phyloP scores from a whole-genome alignment of 176 grass and related monocot genomes.

The Aechmea fasciata region DNA sequence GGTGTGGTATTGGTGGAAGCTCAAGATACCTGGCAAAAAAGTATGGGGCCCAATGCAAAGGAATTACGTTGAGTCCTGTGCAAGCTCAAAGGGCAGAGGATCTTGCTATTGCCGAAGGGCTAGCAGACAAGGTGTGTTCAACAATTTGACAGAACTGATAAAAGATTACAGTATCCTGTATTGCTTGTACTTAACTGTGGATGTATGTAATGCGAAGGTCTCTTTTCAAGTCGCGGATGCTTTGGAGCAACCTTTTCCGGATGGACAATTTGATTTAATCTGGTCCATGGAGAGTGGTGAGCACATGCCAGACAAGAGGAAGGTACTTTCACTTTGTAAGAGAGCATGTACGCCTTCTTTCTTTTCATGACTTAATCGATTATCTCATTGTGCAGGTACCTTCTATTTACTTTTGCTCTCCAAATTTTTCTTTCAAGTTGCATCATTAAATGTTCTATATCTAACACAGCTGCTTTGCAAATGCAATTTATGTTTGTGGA shows the following conservation, averaged over 20 bases:
- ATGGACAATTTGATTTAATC: constrained; percentile 77
- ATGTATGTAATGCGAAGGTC: constrained; percentile 26
- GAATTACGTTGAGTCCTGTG: constrained; percentile 85
- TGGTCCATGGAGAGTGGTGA: constrained; percentile 99
- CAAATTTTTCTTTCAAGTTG: no score
- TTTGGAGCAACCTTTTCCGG: constrained; percentile 76
- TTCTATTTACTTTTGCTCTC: no score
- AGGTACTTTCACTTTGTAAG: constrained; percentile 68
- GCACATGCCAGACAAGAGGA: constrained; percentile 86
- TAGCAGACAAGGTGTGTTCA: constrained; percentile 55
- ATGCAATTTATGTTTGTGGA: no score
- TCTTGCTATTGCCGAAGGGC: constrained; percentile 41
- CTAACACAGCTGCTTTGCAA: no score
- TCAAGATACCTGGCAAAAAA: constrained; percentile 88
- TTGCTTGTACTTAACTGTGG: neutral
- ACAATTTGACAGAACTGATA: neutral
- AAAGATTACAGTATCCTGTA: neutral
- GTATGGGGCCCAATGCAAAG: constrained; percentile 57
- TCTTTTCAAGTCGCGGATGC: constrained; percentile 94
- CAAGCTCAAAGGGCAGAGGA: constrained; percentile 72
- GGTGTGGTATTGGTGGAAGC: constrained; percentile 88
- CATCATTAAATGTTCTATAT: no score
- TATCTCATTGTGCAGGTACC: no score
- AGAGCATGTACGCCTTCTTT: no score
- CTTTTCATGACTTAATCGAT: no score